These are phyloP conservation scores for Ambrosia trifida DNA, from an alignment of 129 eudicot species.

Conservation along the genomic window DNA sequence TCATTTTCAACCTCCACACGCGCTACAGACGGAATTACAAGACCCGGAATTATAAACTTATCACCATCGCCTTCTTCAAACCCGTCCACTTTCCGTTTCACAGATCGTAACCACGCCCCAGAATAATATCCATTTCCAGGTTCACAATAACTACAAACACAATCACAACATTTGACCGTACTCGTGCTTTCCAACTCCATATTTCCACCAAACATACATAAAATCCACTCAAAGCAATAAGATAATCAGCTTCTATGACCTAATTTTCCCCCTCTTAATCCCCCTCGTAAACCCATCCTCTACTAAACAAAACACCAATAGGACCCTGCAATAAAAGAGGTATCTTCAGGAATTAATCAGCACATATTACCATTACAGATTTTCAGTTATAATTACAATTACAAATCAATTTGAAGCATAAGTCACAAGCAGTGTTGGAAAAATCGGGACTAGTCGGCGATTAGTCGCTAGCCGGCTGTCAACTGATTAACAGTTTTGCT, in stretches of 20 bases:
- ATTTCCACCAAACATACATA: slow-evolving; percentile 19
- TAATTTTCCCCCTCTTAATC: slow-evolving; percentile 31
- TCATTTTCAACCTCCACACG: slow-evolving; percentile 83
- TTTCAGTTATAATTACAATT: not conserved
- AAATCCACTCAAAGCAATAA: slow-evolving; percentile 14
- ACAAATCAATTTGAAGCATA: too few species aligned
- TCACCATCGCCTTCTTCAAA: slow-evolving; percentile 40
- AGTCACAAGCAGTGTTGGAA: too few species aligned
- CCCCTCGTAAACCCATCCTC: slow-evolving; percentile 26
- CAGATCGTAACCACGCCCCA: slow-evolving; percentile 64
- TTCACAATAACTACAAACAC: slow-evolving; percentile 55
- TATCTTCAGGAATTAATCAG: not conserved
- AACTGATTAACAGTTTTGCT: too few species aligned
- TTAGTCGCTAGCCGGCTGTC: too few species aligned
- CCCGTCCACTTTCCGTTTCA: slow-evolving; percentile 68
- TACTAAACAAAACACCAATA: slow-evolving; percentile 31
- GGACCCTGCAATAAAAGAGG: slow-evolving; percentile 32
- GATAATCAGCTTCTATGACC: slow-evolving; percentile 1
- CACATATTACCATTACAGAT: not conserved
- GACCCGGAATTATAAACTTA: slow-evolving; percentile 53
- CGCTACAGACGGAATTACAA: slow-evolving; percentile 56
- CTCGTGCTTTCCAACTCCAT: slow-evolving; percentile 57
- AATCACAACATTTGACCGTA: slow-evolving; percentile 58
- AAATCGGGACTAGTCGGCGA: too few species aligned
- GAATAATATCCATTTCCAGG: slow-evolving; percentile 45